phyloP scores from a whole-genome alignment of 2,329 filamentous ascomycete species.

The Phoma herbarum region DNA sequence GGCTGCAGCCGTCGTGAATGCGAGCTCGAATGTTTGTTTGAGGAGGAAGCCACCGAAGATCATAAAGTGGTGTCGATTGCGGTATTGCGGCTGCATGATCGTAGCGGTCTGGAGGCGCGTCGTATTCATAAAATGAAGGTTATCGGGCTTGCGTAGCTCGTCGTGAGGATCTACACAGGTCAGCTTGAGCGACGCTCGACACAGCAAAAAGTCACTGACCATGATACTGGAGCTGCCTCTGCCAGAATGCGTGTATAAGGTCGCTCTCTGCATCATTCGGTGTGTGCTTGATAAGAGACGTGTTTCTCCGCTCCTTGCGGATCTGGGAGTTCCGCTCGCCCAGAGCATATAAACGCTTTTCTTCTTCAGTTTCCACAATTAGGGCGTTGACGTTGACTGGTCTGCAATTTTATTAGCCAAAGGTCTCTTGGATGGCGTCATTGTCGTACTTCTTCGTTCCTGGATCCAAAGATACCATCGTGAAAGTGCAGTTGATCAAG shows the following conservation, averaged over 20 bases:
- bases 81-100: conserved; percentile 79
- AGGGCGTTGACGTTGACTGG: conserved; percentile 70
- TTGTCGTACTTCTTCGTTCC: conserved; percentile 65
- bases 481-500: conserved; percentile 76
- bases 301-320: conserved; percentile 69
- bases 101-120: conserved; percentile 70
- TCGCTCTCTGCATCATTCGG: conserved; percentile 76
- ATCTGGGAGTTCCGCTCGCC: conserved; percentile 73
- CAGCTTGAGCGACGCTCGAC: neutral
- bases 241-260: conserved; percentile 78
- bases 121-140: conserved; percentile 69
- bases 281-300: conserved; percentile 70
- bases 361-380: conserved; percentile 69
- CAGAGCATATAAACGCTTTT: conserved; percentile 68
- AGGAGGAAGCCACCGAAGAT: conserved; percentile 80
- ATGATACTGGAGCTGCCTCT: conserved; percentile 70
- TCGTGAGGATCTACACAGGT: conserved; percentile 61
- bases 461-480: conserved; percentile 78
- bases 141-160: conserved; percentile 62
- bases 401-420: conserved; percentile 39
- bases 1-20: conserved; percentile 76
- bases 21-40: conserved; percentile 78
- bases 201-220: conserved; percentile 46
- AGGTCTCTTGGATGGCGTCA: neutral
- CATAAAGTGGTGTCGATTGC: conserved; percentile 77